Conservation (phyloP, 192 early-diverging fungal species). For the Podila clonocystis region DNA sequence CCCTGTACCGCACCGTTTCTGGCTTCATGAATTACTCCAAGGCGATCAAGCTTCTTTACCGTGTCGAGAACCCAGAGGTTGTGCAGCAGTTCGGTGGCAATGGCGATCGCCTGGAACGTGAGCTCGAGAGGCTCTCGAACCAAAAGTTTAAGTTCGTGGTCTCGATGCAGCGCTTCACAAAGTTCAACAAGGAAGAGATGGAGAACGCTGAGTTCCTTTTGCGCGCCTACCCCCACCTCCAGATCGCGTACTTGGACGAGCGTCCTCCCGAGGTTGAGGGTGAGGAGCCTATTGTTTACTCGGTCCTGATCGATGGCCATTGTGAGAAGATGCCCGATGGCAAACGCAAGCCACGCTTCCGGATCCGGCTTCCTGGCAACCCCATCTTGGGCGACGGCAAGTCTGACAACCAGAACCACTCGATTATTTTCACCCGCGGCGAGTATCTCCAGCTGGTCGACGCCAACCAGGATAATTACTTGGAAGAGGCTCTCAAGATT, state of each 20-base stretch:
- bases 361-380: constrained; percentile 82
- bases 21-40: constrained; percentile 92
- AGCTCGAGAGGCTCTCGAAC: constrained; percentile 71
- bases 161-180: constrained; percentile 84
- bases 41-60: constrained; percentile 82
- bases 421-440: constrained; percentile 85
- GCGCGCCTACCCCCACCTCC: constrained; percentile 78
- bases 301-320: constrained; percentile 81
- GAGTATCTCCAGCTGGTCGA: constrained; percentile 90
- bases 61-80: constrained; percentile 84
- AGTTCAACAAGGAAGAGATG: constrained; percentile 81
- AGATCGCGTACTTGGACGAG: constrained; percentile 85
- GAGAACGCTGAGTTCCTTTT: constrained; percentile 82
- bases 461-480: constrained; percentile 93
- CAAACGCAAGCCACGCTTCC: constrained; percentile 80
- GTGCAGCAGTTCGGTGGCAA: constrained; percentile 71
- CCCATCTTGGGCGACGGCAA: constrained; percentile 94
- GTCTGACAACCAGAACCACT: constrained; percentile 91
- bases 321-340: constrained; percentile 75
- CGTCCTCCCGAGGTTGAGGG: constrained; percentile 68
- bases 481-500: constrained; percentile 92
- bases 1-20: constrained; percentile 86
- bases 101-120: constrained; percentile 72
- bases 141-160: constrained; percentile 89
- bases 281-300: constrained; percentile 65